These are phyloP conservation scores for Skeletonema potamos DNA, from an alignment of 108 stramenopile genomes.

Conservation along the genomic window DNA sequence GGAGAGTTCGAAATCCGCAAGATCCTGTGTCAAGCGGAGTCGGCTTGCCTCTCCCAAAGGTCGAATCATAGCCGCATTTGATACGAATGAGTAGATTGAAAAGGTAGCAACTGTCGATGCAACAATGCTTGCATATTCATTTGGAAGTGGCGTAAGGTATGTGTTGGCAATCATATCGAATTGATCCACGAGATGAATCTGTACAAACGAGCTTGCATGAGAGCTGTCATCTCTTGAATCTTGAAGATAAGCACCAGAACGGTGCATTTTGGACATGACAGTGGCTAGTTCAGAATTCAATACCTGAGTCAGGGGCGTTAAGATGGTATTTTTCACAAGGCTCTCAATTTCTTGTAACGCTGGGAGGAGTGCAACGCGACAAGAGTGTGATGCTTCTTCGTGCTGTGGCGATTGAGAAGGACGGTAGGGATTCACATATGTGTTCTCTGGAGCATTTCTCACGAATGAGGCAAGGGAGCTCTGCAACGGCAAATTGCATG, in stretches of 20 bases:
- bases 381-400: constrained; percentile 80
- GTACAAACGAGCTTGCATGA: constrained; percentile 64
- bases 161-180: constrained; percentile 61
- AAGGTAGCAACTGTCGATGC: constrained; percentile 75
- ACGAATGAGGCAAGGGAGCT: constrained; percentile 48
- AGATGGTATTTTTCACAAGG: constrained; percentile 58
- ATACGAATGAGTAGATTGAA: constrained; percentile 84
- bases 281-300: constrained; percentile 60
- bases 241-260: constrained; percentile 61
- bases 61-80: constrained; percentile 76
- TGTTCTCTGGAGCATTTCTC: constrained; percentile 71
- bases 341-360: constrained; percentile 75
- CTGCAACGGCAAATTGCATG: not conserved
- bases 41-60: constrained; percentile 71
- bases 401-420: constrained; percentile 76
- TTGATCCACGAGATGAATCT: constrained; percentile 58
- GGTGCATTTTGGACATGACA: constrained; percentile 75
- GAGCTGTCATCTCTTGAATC: constrained; percentile 23
- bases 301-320: constrained; percentile 71
- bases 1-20: constrained; percentile 81
- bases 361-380: constrained; percentile 62
- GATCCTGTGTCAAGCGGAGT: constrained; percentile 79
- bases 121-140: constrained; percentile 58
- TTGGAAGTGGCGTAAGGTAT: constrained; percentile 68
- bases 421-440: constrained; percentile 81